Base-by-base conservation (phyloP, 1,284 basidiomycete genomes). In the Cryptococcus hybrid region DNA sequence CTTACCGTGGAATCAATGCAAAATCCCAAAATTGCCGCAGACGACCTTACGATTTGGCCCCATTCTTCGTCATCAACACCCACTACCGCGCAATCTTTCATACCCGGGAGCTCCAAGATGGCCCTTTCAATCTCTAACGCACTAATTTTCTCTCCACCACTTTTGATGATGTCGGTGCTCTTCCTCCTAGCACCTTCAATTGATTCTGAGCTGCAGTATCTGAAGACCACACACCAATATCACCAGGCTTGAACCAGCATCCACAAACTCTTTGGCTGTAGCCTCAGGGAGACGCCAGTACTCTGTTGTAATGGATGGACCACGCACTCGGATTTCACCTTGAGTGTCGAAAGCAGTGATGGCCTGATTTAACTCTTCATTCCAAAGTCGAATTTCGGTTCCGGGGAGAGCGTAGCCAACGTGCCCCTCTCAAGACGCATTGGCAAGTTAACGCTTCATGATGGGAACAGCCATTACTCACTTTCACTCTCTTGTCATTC, bases 201-300 rank as follows among this genome's bases (percentile, higher is more conserved):
- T 68, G 67, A 11, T 67, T 71, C 9, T 56, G 48, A 15, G 65
- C 62, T 34, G 52, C 57, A 1, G 56, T 13, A 9, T 56, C 64
- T 7, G 61, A 58, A 1, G 66, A 65, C 13, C 63, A 63, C 11
- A 74, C 61, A 2, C 64, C 76, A 38, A 78, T 68, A 55, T 78
- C 76, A 37, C 76, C 76, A 4, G 76, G 73, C 61, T 73, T 75
- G 64, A 78, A 78, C 75, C 75, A 78, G 37, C 70, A 46, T 68
- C 62, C 12, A 54, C 52, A 52, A 72, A 71, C 52, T 72, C 71
- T 37, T 68, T 67, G 7, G 60, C 61, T 4, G 73, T 76, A 8
- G 63, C 68, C 30, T 67, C 71, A 3, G 69, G 69, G 3, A 71
- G 60, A 11, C 67, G 59, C 71, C 73, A 77, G 64, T 77, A 77